These are phyloP conservation scores for Skeletonema marinoi DNA, from an alignment of 108 stramenopile species.

Conservation along the genomic window DNA sequence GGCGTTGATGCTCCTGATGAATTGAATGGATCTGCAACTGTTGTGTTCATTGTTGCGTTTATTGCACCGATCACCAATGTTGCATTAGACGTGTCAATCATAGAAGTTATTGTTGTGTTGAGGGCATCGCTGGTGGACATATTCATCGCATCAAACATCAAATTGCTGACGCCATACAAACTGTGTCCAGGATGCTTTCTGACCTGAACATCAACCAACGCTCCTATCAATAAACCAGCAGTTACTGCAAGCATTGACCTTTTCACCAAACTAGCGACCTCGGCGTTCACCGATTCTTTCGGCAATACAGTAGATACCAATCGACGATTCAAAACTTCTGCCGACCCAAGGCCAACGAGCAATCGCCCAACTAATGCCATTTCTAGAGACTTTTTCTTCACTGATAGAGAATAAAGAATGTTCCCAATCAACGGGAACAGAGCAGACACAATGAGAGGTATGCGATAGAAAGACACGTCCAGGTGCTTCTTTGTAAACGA, in stretches of 20 bases:
- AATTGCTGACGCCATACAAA: neutral
- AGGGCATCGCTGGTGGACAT: neutral
- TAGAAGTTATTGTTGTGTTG: neutral
- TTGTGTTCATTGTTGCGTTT: neutral
- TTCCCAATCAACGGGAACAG: conserved; percentile 37
- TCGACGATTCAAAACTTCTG: conserved; percentile 36
- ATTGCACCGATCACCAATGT: neutral
- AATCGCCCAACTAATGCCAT: conserved; percentile 45
- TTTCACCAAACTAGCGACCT: conserved; percentile 22
- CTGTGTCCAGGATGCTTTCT: neutral
- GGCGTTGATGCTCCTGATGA: neutral
- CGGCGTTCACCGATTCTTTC: conserved; percentile 26
- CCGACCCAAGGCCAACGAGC: conserved; percentile 39
- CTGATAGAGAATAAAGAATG: conserved; percentile 28
- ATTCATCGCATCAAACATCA: conserved; percentile 3
- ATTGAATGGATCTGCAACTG: neutral
- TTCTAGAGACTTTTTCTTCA: conserved; percentile 10
- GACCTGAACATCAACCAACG: conserved; percentile 31
- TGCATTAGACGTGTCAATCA: neutral
- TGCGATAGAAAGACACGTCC: conserved; percentile 16
- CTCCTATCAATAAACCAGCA: conserved; percentile 26
- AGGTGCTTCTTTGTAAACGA: conserved; percentile 29
- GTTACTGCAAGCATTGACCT: conserved; percentile 21
- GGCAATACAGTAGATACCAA: conserved; percentile 14
- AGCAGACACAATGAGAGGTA: conserved; percentile 21